phyloP scores from a whole-genome alignment of 1,139 yeast genomes.

The Kodamaea plutei region DNA sequence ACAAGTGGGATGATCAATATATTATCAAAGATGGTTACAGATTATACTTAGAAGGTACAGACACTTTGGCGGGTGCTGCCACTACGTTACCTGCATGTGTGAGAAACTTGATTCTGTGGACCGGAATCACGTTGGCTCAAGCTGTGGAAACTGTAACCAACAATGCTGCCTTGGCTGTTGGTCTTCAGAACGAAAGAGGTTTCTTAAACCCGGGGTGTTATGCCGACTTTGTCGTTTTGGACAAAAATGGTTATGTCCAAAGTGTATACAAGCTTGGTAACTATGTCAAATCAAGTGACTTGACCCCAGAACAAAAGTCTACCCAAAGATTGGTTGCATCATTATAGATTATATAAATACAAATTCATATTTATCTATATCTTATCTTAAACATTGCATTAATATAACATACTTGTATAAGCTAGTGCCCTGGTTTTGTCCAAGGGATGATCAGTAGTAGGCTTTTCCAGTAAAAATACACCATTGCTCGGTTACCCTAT shows the following conservation, averaged over 20 bases:
- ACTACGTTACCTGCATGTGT: slow-evolving; percentile 54
- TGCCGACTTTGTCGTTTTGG: slow-evolving; percentile 55
- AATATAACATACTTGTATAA: too few relatives aligned
- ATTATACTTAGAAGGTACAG: slow-evolving; percentile 51
- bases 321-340: slow-evolving; percentile 6
- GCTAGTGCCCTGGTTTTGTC: too few relatives aligned
- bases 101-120: slow-evolving; percentile 53
- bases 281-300: slow-evolving; percentile 19
- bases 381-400: too few relatives aligned
- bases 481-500: too few relatives aligned
- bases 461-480: too few relatives aligned
- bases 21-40: slow-evolving; percentile 49
- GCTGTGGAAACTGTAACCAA: slow-evolving; percentile 58
- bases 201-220: slow-evolving; percentile 52
- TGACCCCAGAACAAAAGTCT: too few relatives aligned
- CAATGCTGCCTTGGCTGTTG: slow-evolving; percentile 51
- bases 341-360: slow-evolving; percentile 3
- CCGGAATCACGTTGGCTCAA: slow-evolving; percentile 45
- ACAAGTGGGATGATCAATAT: slow-evolving; percentile 46
- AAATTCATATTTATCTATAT: too few relatives aligned
- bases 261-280: slow-evolving; percentile 51
- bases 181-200: slow-evolving; percentile 45
- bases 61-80: slow-evolving; percentile 62
- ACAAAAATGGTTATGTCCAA: slow-evolving; percentile 42
- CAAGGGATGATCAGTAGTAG: too few relatives aligned